These are phyloP conservation scores for Cladophialophora psammophila DNA, from an alignment of 2,329 filamentous ascomycete species.

Conservation along the genomic window DNA sequence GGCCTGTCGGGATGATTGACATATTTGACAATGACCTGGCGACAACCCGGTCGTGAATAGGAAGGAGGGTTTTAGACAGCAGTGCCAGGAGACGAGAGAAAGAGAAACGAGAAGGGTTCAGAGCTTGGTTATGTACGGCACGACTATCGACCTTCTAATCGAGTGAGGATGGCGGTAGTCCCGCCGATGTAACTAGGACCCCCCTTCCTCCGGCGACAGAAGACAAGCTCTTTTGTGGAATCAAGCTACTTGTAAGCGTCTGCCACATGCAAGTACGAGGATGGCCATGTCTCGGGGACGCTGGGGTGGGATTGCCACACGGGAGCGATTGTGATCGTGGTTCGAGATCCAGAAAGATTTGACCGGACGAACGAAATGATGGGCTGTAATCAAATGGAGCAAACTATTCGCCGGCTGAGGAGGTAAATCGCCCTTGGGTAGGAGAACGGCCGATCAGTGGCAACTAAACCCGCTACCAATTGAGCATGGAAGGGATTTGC, in stretches of 20 bases:
- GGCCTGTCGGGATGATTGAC: constrained; percentile 15
- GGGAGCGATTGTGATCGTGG: not conserved
- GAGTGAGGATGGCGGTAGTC: not conserved
- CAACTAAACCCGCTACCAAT: not conserved
- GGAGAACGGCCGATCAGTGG: not conserved
- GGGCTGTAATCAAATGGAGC: not conserved
- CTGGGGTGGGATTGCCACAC: constrained; percentile 9
- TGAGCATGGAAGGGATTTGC: not conserved
- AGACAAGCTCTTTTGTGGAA: not conserved
- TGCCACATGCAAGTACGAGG: not conserved
- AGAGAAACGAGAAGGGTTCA: not conserved
- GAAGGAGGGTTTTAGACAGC: not conserved
- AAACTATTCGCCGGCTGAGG: not conserved
- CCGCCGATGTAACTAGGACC: not conserved
- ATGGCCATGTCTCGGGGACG: not conserved
- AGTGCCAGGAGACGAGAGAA: not conserved
- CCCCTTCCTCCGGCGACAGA: not conserved
- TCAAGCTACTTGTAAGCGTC: not conserved
- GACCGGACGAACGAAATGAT: constrained; percentile 10
- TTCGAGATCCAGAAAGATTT: not conserved
- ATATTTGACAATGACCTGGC: constrained; percentile 5
- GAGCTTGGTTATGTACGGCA: constrained; percentile 3
- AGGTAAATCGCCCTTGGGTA: not conserved
- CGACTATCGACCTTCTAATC: not conserved
- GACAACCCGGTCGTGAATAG: not conserved